Percentiles rank a stretch among this genome's conserved stretches.
phyloP scores from a whole-genome alignment of 345 rosid species.

The Brassica juncea region DNA sequence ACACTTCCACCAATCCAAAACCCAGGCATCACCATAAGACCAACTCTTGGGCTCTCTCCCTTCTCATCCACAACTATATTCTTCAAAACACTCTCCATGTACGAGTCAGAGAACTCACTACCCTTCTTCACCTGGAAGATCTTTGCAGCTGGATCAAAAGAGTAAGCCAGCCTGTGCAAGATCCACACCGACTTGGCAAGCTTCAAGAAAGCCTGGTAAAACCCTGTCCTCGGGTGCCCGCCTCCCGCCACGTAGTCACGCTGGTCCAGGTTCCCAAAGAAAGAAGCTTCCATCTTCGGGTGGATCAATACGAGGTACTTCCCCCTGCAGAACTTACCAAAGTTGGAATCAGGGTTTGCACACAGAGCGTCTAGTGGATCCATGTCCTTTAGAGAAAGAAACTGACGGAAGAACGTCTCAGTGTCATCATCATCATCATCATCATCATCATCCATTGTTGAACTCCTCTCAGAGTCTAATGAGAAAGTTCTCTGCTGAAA shows the following conservation, averaged over 20 bases:
- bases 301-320: conserved; percentile 70
- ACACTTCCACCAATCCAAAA: conserved; percentile 73
- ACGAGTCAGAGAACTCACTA: conserved; percentile 69
- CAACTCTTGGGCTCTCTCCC: conserved; percentile 59
- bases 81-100: conserved; percentile 78
- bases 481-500: conserved; percentile 69
- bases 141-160: conserved; percentile 67
- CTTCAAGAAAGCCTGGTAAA: conserved; percentile 74
- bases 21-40: conserved; percentile 87
- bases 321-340: conserved; percentile 73
- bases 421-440: conserved; percentile 32
- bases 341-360: conserved; percentile 71
- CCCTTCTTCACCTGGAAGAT: conserved; percentile 72
- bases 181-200: conserved; percentile 81
- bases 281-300: conserved; percentile 86
- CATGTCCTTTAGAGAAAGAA: conserved; percentile 63
- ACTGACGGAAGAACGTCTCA: conserved; percentile 73
- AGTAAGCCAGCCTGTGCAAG: conserved; percentile 71
- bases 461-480: conserved; percentile 41
- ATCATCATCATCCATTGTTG: neutral
- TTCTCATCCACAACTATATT: conserved; percentile 57
- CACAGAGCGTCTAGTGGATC: conserved; percentile 71
- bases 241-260: conserved; percentile 67
- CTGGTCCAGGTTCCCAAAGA: conserved; percentile 81
- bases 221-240: conserved; percentile 79